phyloP scores from a whole-genome alignment of 306 rosid species.

The Glycine latifolia region DNA sequence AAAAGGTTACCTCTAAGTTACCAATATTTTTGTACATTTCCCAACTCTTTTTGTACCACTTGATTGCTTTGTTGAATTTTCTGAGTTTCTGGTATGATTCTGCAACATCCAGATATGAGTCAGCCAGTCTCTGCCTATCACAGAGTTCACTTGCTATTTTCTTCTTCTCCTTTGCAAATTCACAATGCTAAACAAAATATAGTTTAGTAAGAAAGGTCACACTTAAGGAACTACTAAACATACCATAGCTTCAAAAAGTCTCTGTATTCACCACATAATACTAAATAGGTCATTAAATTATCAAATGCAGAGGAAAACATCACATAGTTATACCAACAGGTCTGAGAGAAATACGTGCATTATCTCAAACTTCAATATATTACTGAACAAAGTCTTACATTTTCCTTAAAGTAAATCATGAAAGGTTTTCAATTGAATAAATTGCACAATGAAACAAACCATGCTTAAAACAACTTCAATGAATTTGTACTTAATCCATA shows the following conservation, averaged over 20 bases:
- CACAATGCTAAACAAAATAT: constrained; percentile 64
- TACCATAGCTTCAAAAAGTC: constrained; percentile 40
- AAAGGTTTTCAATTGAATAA: constrained; percentile 28
- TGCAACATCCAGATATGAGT: constrained; percentile 74
- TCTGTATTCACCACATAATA: constrained; percentile 36
- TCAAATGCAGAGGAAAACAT: constrained; percentile 21
- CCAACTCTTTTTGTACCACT: constrained; percentile 89
- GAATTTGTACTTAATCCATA: background rate
- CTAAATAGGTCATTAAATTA: constrained; percentile 26
- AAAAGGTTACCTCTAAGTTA: constrained; percentile 74
- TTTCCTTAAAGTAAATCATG: constrained; percentile 32
- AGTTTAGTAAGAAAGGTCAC: constrained; percentile 43
- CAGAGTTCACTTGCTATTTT: constrained; percentile 68
- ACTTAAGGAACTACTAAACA: constrained; percentile 31
- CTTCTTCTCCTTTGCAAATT: constrained; percentile 85
- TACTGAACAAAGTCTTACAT: constrained; percentile 29
- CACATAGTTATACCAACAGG: background rate
- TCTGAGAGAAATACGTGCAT: constrained; percentile 23
- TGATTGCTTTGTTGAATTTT: constrained; percentile 69
- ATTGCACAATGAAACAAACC: constrained; percentile 9
- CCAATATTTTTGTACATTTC: constrained; percentile 71
- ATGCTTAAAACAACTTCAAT: background rate
- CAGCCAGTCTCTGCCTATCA: constrained; percentile 80
- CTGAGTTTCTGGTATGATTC: constrained; percentile 86
- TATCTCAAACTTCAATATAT: constrained; percentile 23